Conservation (phyloP, 2,329 filamentous ascomycete species). For the Bimuria novae-zelandiae region DNA sequence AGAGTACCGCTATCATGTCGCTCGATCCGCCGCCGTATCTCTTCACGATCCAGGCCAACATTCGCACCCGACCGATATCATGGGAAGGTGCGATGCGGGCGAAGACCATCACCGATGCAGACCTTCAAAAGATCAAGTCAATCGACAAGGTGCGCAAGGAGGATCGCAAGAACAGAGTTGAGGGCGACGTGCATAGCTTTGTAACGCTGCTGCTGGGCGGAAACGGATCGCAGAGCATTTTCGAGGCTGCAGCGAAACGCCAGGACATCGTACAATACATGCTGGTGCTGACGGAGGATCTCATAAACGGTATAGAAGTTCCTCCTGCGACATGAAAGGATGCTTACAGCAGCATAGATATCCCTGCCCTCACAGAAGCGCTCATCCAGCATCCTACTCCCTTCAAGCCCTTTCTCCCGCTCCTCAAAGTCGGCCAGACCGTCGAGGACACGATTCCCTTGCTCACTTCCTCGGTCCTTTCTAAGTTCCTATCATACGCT, state of each 20-base stretch:
- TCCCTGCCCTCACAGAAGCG: constrained; percentile 76
- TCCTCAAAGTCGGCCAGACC: constrained; percentile 81
- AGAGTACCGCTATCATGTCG: constrained; percentile 66
- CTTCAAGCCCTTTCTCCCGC: constrained; percentile 78
- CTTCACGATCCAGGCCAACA: constrained; percentile 91
- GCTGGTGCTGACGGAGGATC: constrained; percentile 82
- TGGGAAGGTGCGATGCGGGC: constrained; percentile 97
- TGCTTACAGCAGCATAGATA: constrained; percentile 59
- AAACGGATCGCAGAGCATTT: constrained; percentile 68
- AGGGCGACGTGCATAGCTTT: constrained; percentile 80
- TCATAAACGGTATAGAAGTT: constrained; percentile 72
- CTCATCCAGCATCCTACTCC: constrained; percentile 73
- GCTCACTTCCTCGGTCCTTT: constrained; percentile 84
- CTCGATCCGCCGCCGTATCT: constrained; percentile 89
- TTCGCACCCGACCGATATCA: constrained; percentile 90
- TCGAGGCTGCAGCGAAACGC: constrained; percentile 80
- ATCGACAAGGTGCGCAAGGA: constrained; percentile 97
- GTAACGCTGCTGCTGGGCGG: constrained; percentile 77
- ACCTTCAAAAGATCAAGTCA: constrained; percentile 93
- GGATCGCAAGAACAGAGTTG: constrained; percentile 80
- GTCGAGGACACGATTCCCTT: constrained; percentile 87
- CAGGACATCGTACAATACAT: constrained; percentile 94
- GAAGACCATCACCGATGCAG: constrained; percentile 89
- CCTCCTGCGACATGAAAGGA: not conserved
- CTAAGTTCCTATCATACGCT: constrained; percentile 72